Evolutionary conservation across 495 filamentous ascomycete species (phyloP).

Genomic region (Neurospora terricola): DNA sequence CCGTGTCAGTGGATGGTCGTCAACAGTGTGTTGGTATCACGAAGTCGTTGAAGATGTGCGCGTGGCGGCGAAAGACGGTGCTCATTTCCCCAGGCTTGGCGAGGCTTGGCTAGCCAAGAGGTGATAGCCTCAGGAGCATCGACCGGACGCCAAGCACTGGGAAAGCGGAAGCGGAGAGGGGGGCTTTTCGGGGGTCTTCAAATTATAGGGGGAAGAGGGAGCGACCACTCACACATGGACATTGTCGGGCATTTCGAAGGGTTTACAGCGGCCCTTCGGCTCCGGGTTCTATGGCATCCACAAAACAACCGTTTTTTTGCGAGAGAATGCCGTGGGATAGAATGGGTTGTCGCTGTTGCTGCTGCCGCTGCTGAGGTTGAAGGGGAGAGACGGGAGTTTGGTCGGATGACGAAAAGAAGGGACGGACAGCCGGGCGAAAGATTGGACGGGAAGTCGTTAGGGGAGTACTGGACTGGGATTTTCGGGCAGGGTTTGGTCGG

Average conservation of each 20-base stretch:
- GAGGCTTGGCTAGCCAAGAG: constrained; percentile 25
- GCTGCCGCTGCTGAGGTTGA: not conserved
- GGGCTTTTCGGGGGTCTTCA: not conserved
- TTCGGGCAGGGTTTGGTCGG: not conserved
- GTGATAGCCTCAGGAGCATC: constrained; percentile 7
- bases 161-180: constrained; percentile 6
- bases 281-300: not conserved
- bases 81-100: constrained; percentile 24
- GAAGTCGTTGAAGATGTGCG: not conserved
- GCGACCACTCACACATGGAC: constrained; percentile 17
- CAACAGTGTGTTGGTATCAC: not conserved
- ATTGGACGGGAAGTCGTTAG: not conserved
- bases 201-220: not conserved
- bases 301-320: not conserved
- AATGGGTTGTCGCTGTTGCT: not conserved
- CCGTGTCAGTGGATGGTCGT: constrained; percentile 15
- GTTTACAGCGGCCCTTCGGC: constrained; percentile 1
- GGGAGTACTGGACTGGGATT: not conserved
- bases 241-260: constrained; percentile 20
- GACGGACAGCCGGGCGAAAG: not conserved
- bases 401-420: not conserved
- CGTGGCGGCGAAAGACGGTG: not conserved
- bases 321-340: not conserved
- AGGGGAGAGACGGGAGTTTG: not conserved
- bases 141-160: not conserved